Evolutionary conservation across 768 basidiomycete genomes (phyloP), one percentile per base, ranked within the genome.

Genomic region (Boletus huronensis): DNA sequence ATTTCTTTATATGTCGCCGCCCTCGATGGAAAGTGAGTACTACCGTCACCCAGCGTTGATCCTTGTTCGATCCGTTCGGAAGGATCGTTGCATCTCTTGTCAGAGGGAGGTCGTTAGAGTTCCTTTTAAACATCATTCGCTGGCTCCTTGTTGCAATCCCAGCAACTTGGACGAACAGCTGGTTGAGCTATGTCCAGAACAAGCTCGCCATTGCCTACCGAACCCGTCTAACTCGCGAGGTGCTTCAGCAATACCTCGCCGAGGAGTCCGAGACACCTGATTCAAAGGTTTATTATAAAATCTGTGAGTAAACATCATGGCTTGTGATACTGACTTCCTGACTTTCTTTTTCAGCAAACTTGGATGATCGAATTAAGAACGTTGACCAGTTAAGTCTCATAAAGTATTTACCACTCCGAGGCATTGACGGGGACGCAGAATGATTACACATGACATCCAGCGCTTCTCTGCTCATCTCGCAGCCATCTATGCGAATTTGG

Each of bases 71-170:
- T 23, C 17, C 19, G n/a, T 38, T 41, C 36, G 21, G 29, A 58
- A 95, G 93, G 67, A 98, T 98, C 60, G 96, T 98, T 5, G 92
- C 95, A 4, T 93, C 91, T 44, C 82, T 99, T 10, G 96, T 99
- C 31, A 86, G 93, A 52, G 92, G 90, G 7, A 84, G 87, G 63
- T 84, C 90, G 3, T 61, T 78, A 2, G 77, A 85, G 49, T 98
- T 98, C 74, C 79, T 93, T 31, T 72, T 80, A 56, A 93, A 97
- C 57, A 94, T 99, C 57, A 71, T 87, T 31, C 82, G 85, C 46
- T 99, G 96, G 96, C 77, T 98, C 13, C 73, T 91, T 8, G 88
- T 98, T 14, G 96, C 96, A 29, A 84, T 95, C 50, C 93, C 93
- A 0, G 93, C 93, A 2, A 95, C 93, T 17, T 92, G 90, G 85